phyloP scores from a whole-genome alignment of 2,329 filamentous ascomycete species.

The Epichloe scottii region DNA sequence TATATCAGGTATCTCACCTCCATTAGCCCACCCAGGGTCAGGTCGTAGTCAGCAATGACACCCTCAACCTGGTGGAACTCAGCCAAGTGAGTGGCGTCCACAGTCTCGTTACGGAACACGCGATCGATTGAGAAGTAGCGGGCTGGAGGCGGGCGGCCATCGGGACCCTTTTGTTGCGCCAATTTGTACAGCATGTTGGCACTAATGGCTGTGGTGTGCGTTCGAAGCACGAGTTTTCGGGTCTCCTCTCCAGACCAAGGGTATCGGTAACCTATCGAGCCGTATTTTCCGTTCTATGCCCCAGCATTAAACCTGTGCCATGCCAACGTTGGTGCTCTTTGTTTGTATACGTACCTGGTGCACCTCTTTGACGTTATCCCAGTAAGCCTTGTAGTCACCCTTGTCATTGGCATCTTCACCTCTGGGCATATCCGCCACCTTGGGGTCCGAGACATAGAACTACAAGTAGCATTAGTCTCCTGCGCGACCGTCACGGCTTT shows the following conservation, averaged over 20 bases:
- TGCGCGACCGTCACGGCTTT: not conserved
- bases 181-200: conserved; percentile 86
- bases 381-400: conserved; percentile 72
- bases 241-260: conserved; percentile 85
- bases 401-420: conserved; percentile 32
- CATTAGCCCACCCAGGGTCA: conserved; percentile 87
- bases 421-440: conserved; percentile 53
- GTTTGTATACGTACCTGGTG: conserved; percentile 42
- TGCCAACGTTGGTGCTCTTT: not conserved
- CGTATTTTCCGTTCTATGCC: conserved; percentile 64
- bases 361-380: conserved; percentile 73
- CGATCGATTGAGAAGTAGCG: conserved; percentile 97
- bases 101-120: conserved; percentile 95
- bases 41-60: conserved; percentile 90
- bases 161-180: conserved; percentile 66
- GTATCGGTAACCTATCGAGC: conserved; percentile 92
- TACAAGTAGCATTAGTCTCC: not conserved
- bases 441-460: conserved; percentile 92
- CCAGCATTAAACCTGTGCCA: not conserved
- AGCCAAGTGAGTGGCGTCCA: conserved; percentile 90
- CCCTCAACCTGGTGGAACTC: conserved; percentile 99
- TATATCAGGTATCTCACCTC: conserved; percentile 22
- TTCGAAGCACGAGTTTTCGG: conserved; percentile 73
- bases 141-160: conserved; percentile 52
- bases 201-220: conserved; percentile 88